Percentiles rank a stretch among this genome's conserved stretches.
These are phyloP conservation scores for Lentinula novae-zelandiae DNA, from an alignment of 1,284 basidiomycete species.

Conservation along the genomic window DNA sequence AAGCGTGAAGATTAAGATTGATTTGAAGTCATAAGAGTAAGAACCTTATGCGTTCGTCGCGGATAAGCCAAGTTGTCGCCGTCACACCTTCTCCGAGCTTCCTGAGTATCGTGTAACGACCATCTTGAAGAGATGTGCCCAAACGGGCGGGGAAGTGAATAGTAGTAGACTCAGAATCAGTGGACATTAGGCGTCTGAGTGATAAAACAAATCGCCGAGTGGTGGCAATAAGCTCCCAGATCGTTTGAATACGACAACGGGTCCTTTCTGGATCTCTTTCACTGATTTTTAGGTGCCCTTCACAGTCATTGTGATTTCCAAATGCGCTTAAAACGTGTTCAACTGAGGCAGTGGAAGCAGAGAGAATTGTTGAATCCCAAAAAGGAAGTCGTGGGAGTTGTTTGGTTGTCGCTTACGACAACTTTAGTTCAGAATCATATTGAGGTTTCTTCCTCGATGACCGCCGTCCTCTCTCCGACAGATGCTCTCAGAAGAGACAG, in stretches of 20 bases:
- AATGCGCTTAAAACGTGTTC: no score
- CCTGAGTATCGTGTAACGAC: slow-evolving; percentile 7
- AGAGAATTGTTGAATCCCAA: neutral
- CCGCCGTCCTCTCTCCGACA: slow-evolving; percentile 58
- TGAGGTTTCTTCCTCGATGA: slow-evolving; percentile 38
- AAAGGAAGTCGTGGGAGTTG: neutral
- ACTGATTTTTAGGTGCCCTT: no score
- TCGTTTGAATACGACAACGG: no score
- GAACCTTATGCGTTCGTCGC: neutral
- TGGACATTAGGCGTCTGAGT: neutral
- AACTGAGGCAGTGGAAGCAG: no score
- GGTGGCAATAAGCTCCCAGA: neutral
- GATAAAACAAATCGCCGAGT: neutral
- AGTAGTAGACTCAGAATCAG: neutral
- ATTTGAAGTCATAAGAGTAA: neutral
- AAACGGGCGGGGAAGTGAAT: neutral
- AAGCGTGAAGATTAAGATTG: neutral
- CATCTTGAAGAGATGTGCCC: neutral
- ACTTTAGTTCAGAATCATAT: slow-evolving; percentile 11
- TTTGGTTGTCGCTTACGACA: slow-evolving; percentile 11
- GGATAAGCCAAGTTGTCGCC: slow-evolving; percentile 10
- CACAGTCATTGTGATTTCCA: no score
- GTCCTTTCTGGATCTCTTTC: no score
- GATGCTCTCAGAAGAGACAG: slow-evolving; percentile 57
- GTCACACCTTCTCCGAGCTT: slow-evolving; percentile 9